A percentile compares a stretch with the other conserved stretches of the same genome.
These are phyloP conservation scores for Nymphaea colorata DNA, from an alignment of 164 flowering plant species.

Conservation along the genomic window DNA sequence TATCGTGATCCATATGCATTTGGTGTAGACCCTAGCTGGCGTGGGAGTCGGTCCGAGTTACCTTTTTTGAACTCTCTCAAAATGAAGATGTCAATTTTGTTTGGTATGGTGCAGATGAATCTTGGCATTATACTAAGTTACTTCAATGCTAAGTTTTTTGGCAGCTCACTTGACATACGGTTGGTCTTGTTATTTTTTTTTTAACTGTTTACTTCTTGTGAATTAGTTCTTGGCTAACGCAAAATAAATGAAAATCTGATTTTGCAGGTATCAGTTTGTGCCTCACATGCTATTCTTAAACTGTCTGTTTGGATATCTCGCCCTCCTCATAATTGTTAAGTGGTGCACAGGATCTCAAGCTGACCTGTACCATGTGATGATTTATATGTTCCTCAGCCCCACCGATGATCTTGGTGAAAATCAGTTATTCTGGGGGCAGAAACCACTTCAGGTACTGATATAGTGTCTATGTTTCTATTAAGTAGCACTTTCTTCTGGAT, in stretches of 20 bases:
- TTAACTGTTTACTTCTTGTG: background rate
- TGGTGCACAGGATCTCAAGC: slow-evolving; percentile 98
- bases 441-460: slow-evolving; percentile 60
- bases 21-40: slow-evolving; percentile 97
- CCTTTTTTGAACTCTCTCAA: slow-evolving; percentile 89
- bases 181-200: slow-evolving; percentile 12
- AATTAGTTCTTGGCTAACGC: background rate
- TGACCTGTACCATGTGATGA: slow-evolving; percentile 94
- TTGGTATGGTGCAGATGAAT: slow-evolving; percentile 83
- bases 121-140: slow-evolving; percentile 77
- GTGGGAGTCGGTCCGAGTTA: slow-evolving; percentile 90
- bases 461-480: background rate
- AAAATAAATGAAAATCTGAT: slow-evolving; percentile 6
- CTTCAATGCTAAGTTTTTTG: slow-evolving; percentile 70
- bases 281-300: slow-evolving; percentile 93
- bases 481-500: background rate
- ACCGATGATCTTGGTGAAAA: slow-evolving; percentile 85
- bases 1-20: slow-evolving; percentile 69
- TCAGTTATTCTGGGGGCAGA: slow-evolving; percentile 87
- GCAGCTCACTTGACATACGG: slow-evolving; percentile 74
- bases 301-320: slow-evolving; percentile 92
- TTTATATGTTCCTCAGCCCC: slow-evolving; percentile 95
- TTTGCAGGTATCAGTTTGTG: slow-evolving; percentile 75
- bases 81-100: slow-evolving; percentile 94
- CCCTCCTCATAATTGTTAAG: slow-evolving; percentile 75